Evolutionary conservation across 2,329 filamentous ascomycete genomes (phyloP).

Genomic region (Chaetomium sp.): DNA sequence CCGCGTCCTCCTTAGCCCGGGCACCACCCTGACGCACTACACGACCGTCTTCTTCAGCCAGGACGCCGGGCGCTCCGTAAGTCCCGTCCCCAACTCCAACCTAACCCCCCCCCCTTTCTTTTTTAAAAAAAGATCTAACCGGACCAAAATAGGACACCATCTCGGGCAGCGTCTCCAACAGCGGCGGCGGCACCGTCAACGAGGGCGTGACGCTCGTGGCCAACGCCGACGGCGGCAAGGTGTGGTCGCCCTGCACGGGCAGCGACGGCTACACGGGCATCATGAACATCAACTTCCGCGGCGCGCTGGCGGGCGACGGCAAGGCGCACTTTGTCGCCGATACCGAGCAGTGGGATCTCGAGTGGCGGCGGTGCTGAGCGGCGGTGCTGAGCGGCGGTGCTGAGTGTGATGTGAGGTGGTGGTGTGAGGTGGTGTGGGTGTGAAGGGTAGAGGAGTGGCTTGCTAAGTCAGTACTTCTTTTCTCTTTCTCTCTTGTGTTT

Average conservation of each 20-base stretch:
- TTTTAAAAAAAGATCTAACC: too few species aligned
- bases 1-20: slow-evolving; percentile 40
- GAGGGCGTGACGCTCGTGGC: slow-evolving; percentile 39
- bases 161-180: slow-evolving; percentile 36
- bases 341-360: slow-evolving; percentile 43
- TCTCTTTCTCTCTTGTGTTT: not conserved
- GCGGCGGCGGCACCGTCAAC: slow-evolving; percentile 35
- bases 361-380: slow-evolving; percentile 43
- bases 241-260: slow-evolving; percentile 43
- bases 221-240: slow-evolving; percentile 35
- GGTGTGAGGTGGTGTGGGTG: too few species aligned
- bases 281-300: slow-evolving; percentile 47
- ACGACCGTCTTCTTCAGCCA: slow-evolving; percentile 44
- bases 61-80: slow-evolving; percentile 41
- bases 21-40: slow-evolving; percentile 41
- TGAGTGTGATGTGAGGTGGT: too few species aligned
- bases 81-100: slow-evolving; percentile 5
- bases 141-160: slow-evolving; percentile 37
- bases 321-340: slow-evolving; percentile 42
- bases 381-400: not conserved
- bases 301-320: slow-evolving; percentile 40
- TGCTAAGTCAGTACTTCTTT: not conserved
- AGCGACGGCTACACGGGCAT: slow-evolving; percentile 42
- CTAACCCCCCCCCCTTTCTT: too few species aligned
- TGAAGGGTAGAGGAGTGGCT: not conserved